Percentiles rank a stretch among this genome's conserved stretches.
Evolutionary conservation across 495 filamentous ascomycete genomes (phyloP).

Genomic region (Aspergillus steynii): DNA sequence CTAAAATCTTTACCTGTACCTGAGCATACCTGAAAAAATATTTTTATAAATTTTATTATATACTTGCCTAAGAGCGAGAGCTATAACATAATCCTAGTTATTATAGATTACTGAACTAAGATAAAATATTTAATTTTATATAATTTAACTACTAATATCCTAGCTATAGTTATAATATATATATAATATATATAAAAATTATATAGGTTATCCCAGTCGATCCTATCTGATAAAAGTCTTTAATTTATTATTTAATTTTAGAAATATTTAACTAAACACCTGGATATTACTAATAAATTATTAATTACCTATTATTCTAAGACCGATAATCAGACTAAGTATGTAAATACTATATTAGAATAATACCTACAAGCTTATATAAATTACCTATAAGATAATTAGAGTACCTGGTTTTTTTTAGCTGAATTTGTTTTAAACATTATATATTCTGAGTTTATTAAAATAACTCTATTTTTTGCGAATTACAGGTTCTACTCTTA

Average conservation of each 20-base stretch:
- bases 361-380: conserved; percentile 1
- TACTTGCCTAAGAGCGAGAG: too few species aligned
- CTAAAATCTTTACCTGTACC: too few species aligned
- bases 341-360: conserved; percentile 3
- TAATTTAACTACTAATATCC: background rate
- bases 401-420: conserved; percentile 2
- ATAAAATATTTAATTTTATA: conserved; percentile 4
- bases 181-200: conserved; percentile 2
- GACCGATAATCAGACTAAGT: background rate
- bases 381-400: conserved; percentile 7
- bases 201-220: background rate
- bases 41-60: too few species aligned
- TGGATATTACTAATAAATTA: background rate
- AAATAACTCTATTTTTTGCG: too few species aligned
- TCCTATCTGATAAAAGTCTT: background rate
- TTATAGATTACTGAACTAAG: too few species aligned
- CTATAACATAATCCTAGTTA: too few species aligned
- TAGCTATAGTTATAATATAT: background rate
- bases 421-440: background rate
- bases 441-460: too few species aligned
- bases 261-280: background rate
- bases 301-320: background rate
- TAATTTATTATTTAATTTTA: background rate
- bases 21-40: too few species aligned
- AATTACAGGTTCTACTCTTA: too few species aligned